Percentiles rank a stretch among this genome's conserved stretches.
These are phyloP conservation scores for Colletotrichum gigasporum DNA, from an alignment of 2,329 filamentous ascomycete genomes.

Conservation along the genomic window DNA sequence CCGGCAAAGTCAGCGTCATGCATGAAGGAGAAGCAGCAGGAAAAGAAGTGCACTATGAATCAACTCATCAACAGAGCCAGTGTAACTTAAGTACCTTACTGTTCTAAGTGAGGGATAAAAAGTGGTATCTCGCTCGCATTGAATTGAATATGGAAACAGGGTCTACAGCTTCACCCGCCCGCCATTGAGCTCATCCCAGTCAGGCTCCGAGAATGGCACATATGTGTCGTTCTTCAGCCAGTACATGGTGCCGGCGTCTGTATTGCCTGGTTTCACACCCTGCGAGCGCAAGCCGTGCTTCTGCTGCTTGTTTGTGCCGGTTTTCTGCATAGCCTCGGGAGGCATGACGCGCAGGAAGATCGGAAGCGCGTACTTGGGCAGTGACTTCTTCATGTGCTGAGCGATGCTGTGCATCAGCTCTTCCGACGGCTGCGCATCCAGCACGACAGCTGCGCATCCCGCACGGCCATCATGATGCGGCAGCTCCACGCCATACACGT, in stretches of 20 bases:
- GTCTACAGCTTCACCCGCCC: constrained; percentile 76
- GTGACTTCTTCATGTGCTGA: constrained; percentile 59
- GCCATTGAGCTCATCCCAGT: constrained; percentile 75
- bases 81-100: too few species aligned
- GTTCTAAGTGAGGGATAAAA: not conserved
- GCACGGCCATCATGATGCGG: constrained; percentile 86
- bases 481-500: constrained; percentile 84
- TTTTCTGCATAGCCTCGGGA: constrained; percentile 68
- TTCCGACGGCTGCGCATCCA: constrained; percentile 56
- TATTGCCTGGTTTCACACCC: constrained; percentile 74
- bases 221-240: constrained; percentile 77
- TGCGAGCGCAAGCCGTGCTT: constrained; percentile 78
- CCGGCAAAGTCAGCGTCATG: too few species aligned
- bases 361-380: constrained; percentile 81
- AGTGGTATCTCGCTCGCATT: constrained; percentile 28
- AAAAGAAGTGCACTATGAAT: too few species aligned
- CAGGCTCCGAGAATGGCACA: constrained; percentile 69
- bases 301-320: constrained; percentile 90
- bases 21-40: too few species aligned
- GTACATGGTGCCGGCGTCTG: constrained; percentile 59
- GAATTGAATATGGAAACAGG: not conserved
- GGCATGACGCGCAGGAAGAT: constrained; percentile 77
- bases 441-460: constrained; percentile 78
- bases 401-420: constrained; percentile 68
- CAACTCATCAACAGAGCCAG: too few species aligned